Base-by-base conservation (phyloP, 305 asterid genomes). In the Fraxinus paxiana region DNA sequence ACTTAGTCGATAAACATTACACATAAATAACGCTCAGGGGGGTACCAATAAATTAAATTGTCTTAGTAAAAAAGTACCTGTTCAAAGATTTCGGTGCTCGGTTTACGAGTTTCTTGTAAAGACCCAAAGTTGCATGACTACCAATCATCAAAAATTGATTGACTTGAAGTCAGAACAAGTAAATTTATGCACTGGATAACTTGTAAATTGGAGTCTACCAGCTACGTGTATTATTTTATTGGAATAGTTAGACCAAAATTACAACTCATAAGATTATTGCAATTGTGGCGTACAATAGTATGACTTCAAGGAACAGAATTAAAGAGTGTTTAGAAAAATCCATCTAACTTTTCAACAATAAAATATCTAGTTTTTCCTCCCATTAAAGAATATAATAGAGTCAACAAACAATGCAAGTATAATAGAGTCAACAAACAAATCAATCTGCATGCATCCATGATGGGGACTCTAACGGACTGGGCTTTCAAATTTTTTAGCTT, bases 111-210 rank as follows among this genome's bases (percentile, higher is more conserved):
- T 92, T 96, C 87, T 92, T 96, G 84, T 90, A 96, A 81, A 96
- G 90, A 85, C 99, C 99, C 92, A 96, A 83, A 59, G 98, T 94
- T 6, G 99, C 97, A 79, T 96, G 99, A 85, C 99, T 96, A 73
- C 75, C 83, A 79, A 72, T 82, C 82, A 85, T 67, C 59, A 86
- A 77, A 63, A 63, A 7, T 75, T 22, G 77, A 22, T 46, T 73
- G 75, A 67, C 84, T 59, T 77, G 22, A 73, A 51, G 84, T 83
- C 75, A 79, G 82, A 79, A 76, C 61, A 34, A 38, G 6, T 31
- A 54, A 12, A 51, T 56, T 56, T 10, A 41, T 24, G 17, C 17
- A 77, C 31, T 22, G 72, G 9, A 63, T 30, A 63, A 63, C 72
- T 63, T 20, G 72, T 63, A 63, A 63, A 63, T 63, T 63, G 33